Evolutionary conservation across 2,329 filamentous ascomycete genomes (phyloP).

Genomic region (Penicillium sp.): DNA sequence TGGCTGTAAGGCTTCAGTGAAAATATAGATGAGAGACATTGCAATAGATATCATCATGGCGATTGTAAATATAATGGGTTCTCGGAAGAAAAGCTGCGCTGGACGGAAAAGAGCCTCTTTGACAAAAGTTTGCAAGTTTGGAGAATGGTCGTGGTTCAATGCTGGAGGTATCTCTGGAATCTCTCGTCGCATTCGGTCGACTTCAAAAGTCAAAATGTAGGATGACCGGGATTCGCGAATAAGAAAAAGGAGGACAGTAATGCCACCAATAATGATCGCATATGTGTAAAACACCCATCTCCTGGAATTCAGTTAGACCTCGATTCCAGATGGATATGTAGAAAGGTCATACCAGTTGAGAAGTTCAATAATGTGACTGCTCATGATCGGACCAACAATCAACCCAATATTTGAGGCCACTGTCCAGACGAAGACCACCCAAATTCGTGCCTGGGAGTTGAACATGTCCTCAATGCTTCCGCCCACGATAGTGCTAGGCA

Average conservation of each 20-base stretch:
- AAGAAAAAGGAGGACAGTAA: conserved; percentile 44
- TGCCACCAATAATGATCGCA: conserved; percentile 45
- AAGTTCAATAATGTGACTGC: conserved; percentile 47
- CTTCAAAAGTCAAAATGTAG: conserved; percentile 47
- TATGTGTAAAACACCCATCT: conserved; percentile 55
- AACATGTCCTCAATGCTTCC: conserved; percentile 60
- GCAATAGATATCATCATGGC: conserved; percentile 52
- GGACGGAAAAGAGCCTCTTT: conserved; percentile 51
- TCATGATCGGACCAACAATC: conserved; percentile 53
- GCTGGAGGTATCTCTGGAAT: conserved; percentile 26
- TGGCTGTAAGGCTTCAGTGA: conserved; percentile 52
- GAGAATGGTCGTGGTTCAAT: conserved; percentile 50
- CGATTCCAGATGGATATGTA: background rate
- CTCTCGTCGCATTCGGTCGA: conserved; percentile 38
- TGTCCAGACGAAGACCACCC: conserved; percentile 56
- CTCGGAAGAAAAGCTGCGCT: conserved; percentile 51
- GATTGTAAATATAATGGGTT: conserved; percentile 55
- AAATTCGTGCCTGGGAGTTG: conserved; percentile 53
- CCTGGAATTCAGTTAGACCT: conserved; percentile 36
- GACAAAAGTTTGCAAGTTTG: conserved; percentile 46
- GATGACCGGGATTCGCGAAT: conserved; percentile 56
- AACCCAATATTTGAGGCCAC: conserved; percentile 52
- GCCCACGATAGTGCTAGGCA: conserved; percentile 55
- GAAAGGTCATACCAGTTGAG: conserved; percentile 45
- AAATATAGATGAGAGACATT: conserved; percentile 57